Conservation (phyloP, 352 stramenopile species). For the Phytophthora aleatoria region DNA sequence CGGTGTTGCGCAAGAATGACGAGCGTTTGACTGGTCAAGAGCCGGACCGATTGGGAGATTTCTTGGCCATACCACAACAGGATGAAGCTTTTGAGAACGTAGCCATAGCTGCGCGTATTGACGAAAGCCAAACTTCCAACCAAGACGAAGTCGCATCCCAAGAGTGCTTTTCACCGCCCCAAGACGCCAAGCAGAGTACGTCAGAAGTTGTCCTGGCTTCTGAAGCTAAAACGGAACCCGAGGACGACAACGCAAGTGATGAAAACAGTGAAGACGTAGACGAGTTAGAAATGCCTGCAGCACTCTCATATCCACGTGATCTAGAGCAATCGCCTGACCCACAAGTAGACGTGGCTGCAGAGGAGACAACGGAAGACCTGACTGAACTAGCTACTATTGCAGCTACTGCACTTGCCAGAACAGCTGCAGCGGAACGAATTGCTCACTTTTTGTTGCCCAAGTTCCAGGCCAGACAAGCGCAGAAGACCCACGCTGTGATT, state of each 20-base stretch:
- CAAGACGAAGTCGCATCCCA: not conserved
- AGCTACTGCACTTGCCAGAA: not conserved
- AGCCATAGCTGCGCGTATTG: not conserved
- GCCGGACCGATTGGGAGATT: not conserved
- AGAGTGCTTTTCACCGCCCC: not conserved
- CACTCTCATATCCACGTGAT: not conserved
- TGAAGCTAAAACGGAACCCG: not conserved
- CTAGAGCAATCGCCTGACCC: not conserved
- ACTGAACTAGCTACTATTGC: not conserved
- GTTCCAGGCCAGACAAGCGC: slow-evolving; percentile 5
- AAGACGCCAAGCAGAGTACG: not conserved
- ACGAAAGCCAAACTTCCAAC: not conserved
- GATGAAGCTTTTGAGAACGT: not conserved
- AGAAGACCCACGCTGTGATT: slow-evolving; percentile 10
- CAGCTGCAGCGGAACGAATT: slow-evolving; percentile 15
- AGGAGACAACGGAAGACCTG: not conserved
- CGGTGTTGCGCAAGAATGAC: not conserved
- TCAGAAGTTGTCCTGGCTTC: not conserved
- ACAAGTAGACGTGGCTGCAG: not conserved
- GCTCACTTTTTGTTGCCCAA: slow-evolving; percentile 13
- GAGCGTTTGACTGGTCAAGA: not conserved
- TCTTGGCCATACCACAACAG: not conserved
- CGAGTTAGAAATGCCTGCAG: not conserved
- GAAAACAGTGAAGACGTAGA: slow-evolving; percentile 1
- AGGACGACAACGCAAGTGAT: slow-evolving; percentile 1